Evolutionary conservation across 208 protist species (phyloP).

Genomic region (Crithidia bombi): DNA sequence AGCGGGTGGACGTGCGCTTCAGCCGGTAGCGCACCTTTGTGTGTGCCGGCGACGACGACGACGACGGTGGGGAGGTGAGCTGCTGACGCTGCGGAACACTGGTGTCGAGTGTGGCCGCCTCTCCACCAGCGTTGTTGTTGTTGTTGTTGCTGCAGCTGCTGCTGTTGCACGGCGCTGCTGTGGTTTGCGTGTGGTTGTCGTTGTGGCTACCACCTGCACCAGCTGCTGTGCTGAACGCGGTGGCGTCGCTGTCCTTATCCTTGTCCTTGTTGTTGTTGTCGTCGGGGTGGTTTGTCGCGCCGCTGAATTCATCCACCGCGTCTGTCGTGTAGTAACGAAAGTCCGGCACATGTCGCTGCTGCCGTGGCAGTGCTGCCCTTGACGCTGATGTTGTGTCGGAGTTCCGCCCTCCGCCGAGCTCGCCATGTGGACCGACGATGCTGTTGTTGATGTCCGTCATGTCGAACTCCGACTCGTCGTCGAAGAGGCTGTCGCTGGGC

Average conservation of each 20-base stretch:
- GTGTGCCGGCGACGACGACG: neutral
- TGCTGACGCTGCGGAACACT: too few species aligned
- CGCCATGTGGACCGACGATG: neutral
- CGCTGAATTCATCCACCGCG: slow-evolving; percentile 37
- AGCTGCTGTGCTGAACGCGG: neutral
- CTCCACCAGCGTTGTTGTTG: too few species aligned
- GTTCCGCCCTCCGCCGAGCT: neutral
- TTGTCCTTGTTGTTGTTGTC: slow-evolving; percentile 2
- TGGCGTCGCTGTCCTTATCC: slow-evolving; percentile 1
- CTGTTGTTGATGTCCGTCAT: slow-evolving; percentile 11
- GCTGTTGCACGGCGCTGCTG: too few species aligned
- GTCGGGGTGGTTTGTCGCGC: neutral
- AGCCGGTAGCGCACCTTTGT: slow-evolving; percentile 7
- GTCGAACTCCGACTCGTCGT: slow-evolving; percentile 4
- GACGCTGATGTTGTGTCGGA: neutral
- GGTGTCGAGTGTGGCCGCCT: too few species aligned
- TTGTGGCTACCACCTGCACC: too few species aligned
- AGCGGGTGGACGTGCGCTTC: neutral
- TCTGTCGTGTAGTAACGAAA: slow-evolving; percentile 44
- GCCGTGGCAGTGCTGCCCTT: neutral
- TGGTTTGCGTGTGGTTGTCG: too few species aligned
- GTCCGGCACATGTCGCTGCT: neutral
- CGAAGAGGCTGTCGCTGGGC: neutral
- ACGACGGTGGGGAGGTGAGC: neutral
- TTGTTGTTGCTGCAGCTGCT: too few species aligned